These are phyloP conservation scores for Boletus rex-veris DNA, from an alignment of 768 basidiomycete species.

Conservation along the genomic window DNA sequence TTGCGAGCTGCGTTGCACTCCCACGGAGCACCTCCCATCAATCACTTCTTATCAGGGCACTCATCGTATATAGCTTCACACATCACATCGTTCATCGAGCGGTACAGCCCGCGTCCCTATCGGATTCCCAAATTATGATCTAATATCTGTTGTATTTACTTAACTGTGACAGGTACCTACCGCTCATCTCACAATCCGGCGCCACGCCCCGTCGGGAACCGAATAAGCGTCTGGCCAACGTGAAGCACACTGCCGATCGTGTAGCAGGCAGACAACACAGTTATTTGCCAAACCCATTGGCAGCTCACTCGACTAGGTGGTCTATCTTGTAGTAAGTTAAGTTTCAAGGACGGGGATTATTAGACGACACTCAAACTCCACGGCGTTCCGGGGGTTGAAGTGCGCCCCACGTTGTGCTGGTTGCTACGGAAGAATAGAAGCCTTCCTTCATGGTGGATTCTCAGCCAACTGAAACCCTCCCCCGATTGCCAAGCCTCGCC, in stretches of 20 bases:
- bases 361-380: slow-evolving; percentile 22
- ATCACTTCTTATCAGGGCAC: slow-evolving; percentile 47
- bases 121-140: slow-evolving; percentile 27
- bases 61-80: slow-evolving; percentile 38
- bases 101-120: slow-evolving; percentile 28
- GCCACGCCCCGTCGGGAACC: slow-evolving; percentile 10
- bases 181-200: slow-evolving; percentile 18
- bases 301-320: background rate
- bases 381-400: slow-evolving; percentile 17
- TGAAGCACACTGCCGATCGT: slow-evolving; percentile 22
- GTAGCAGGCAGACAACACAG: background rate
- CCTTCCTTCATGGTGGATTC: slow-evolving; percentile 27
- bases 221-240: slow-evolving; percentile 13
- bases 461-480: slow-evolving; percentile 13
- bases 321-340: background rate
- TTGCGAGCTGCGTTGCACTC: slow-evolving; percentile 17
- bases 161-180: slow-evolving; percentile 19
- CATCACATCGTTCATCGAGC: slow-evolving; percentile 28
- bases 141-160: slow-evolving; percentile 13
- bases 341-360: slow-evolving; percentile 15
- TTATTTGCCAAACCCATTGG: background rate
- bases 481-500: slow-evolving; percentile 10
- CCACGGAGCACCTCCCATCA: slow-evolving; percentile 43
- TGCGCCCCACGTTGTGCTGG: slow-evolving; percentile 27
- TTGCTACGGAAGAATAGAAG: slow-evolving; percentile 33